Evolutionary conservation across 2,329 filamentous ascomycete genomes (phyloP).

Genomic region (Neonectria magnoliae): DNA sequence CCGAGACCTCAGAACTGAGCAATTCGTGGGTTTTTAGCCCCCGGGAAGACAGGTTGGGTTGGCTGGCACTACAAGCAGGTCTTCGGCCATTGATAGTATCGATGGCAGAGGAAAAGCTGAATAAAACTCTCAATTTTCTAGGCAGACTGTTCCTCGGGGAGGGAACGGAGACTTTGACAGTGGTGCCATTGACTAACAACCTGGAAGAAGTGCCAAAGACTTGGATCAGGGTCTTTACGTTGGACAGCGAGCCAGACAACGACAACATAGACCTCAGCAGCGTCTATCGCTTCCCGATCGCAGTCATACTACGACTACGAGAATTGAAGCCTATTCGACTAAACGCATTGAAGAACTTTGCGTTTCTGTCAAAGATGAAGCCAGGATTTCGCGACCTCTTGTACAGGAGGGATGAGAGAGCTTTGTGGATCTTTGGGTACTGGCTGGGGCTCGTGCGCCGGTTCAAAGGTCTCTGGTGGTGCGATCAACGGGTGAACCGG

Average conservation of each 20-base stretch:
- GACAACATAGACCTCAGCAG: not conserved
- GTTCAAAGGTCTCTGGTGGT: slow-evolving; percentile 18
- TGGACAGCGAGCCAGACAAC: not conserved
- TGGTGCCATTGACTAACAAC: not conserved
- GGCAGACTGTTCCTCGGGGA: slow-evolving; percentile 6
- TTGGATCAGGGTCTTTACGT: slow-evolving; percentile 3
- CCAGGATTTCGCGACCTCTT: slow-evolving; percentile 7
- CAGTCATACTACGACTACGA: slow-evolving; percentile 1
- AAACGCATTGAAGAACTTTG: slow-evolving; percentile 7
- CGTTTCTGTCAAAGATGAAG: slow-evolving; percentile 18
- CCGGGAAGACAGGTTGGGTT: slow-evolving; percentile 5
- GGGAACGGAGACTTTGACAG: not conserved
- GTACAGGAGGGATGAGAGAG: slow-evolving; percentile 12
- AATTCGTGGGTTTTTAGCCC: slow-evolving; percentile 15
- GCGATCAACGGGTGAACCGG: slow-evolving; percentile 5
- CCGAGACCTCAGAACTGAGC: not conserved
- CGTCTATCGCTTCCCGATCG: slow-evolving; percentile 8
- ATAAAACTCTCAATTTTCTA: not conserved
- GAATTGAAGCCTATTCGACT: not conserved
- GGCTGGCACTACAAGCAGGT: slow-evolving; percentile 10
- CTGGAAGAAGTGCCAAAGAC: not conserved
- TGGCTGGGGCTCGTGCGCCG: slow-evolving; percentile 19
- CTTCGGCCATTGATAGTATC: slow-evolving; percentile 14
- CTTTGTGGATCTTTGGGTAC: slow-evolving; percentile 20
- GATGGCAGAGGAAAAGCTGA: not conserved